These are phyloP conservation scores for Pisolithus tinctorius DNA, from an alignment of 768 basidiomycete genomes.

Conservation along the genomic window DNA sequence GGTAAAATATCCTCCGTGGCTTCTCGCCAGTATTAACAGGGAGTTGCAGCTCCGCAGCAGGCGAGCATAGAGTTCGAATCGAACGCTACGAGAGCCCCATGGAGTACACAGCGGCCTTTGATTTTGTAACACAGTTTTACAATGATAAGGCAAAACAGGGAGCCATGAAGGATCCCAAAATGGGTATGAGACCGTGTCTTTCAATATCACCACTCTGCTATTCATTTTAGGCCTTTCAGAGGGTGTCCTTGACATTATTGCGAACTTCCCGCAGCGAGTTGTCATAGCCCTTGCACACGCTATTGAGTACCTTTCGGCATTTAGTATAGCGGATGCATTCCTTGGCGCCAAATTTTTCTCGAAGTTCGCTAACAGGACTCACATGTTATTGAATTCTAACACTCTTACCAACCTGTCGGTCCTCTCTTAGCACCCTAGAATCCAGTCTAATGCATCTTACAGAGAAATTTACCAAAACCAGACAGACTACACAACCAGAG, in stretches of 20 bases:
- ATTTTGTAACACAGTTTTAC: conserved; percentile 60
- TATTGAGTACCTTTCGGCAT: conserved; percentile 63
- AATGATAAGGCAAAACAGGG: conserved; percentile 37
- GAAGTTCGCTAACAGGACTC: conserved; percentile 65
- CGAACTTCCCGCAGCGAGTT: conserved; percentile 64
- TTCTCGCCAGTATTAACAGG: conserved; percentile 2
- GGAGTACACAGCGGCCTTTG: conserved; percentile 65
- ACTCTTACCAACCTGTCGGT: conserved; percentile 73
- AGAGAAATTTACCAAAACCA: conserved; percentile 91
- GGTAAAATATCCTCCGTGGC: conserved; percentile 34
- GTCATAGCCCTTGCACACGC: conserved; percentile 68
- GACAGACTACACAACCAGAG: conserved; percentile 65
- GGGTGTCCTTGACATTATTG: conserved; percentile 51
- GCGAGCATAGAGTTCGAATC: conserved; percentile 44
- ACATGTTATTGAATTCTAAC: conserved; percentile 87
- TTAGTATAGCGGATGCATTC: conserved; percentile 75
- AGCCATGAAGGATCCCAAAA: conserved; percentile 32
- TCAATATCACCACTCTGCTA: neutral
- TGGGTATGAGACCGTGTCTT: conserved; percentile 6
- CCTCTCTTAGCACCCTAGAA: neutral
- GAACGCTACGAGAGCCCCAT: conserved; percentile 54
- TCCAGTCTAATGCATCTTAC: conserved; percentile 1
- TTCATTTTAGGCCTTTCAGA: conserved; percentile 31
- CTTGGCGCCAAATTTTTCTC: conserved; percentile 72
- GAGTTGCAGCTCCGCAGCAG: conserved; percentile 31